Percentiles rank a stretch among this genome's conserved stretches.
phyloP scores from a whole-genome alignment of 1,139 yeast species.

The Geotrichum bryndzae region DNA sequence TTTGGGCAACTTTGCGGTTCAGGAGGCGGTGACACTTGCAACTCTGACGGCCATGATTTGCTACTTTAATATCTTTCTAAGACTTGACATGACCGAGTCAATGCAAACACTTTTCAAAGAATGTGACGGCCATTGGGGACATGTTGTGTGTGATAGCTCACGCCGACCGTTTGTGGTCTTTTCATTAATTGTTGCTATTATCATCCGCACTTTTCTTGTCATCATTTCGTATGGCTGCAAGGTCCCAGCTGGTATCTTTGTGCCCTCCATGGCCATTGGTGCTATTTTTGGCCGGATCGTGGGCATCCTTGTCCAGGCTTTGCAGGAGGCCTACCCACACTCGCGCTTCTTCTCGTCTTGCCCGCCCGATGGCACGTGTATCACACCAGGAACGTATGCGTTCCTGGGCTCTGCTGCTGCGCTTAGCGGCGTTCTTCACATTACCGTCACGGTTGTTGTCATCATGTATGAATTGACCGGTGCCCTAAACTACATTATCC shows the following conservation, averaged over 20 bases:
- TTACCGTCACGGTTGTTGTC: slow-evolving; percentile 91
- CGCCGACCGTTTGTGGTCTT: slow-evolving; percentile 36
- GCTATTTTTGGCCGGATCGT: slow-evolving; percentile 87
- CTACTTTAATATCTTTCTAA: slow-evolving; percentile 75
- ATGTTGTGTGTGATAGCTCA: slow-evolving; percentile 23
- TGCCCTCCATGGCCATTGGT: slow-evolving; percentile 95
- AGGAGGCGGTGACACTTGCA: slow-evolving; percentile 67
- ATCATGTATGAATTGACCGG: slow-evolving; percentile 98
- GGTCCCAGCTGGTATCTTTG: slow-evolving; percentile 94
- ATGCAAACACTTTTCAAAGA: slow-evolving; percentile 88
- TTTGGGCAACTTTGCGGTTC: slow-evolving; percentile 51
- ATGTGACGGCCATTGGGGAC: slow-evolving; percentile 46
- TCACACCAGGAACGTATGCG: slow-evolving; percentile 94
- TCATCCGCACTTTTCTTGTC: slow-evolving; percentile 63
- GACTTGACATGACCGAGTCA: slow-evolving; percentile 88
- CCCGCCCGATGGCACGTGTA: slow-evolving; percentile 46
- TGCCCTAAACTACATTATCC: slow-evolving; percentile 82
- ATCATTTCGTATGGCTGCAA: slow-evolving; percentile 84
- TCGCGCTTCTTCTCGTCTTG: slow-evolving; percentile 45
- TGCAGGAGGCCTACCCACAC: slow-evolving; percentile 43
- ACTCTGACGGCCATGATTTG: slow-evolving; percentile 68
- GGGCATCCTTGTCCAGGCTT: slow-evolving; percentile 60
- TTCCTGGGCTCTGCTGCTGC: slow-evolving; percentile 96
- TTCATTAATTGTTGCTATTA: slow-evolving; percentile 64
- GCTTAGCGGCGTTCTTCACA: slow-evolving; percentile 85